A percentile compares a stretch with the other conserved stretches of the same genome.
phyloP scores from a whole-genome alignment of 163 green algal species.

The Chlorella variabilis region DNA sequence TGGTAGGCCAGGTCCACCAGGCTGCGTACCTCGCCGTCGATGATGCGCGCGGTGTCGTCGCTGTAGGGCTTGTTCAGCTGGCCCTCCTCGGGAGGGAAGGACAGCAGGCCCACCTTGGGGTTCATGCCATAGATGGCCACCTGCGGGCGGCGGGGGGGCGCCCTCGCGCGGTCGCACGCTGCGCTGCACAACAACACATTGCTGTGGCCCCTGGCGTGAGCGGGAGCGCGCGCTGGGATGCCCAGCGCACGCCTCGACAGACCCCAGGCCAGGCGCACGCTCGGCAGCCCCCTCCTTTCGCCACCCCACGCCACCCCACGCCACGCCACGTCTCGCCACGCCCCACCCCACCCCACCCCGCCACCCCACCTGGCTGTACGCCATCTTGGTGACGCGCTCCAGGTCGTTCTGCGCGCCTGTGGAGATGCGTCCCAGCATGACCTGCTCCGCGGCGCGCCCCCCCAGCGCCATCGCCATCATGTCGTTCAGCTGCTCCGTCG shows the following conservation, averaged over 20 bases:
- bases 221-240: too few species aligned
- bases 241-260: too few species aligned
- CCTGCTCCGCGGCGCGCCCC: conserved; percentile 93
- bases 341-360: background rate
- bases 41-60: conserved; percentile 93
- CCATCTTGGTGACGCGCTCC: conserved; percentile 97
- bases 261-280: too few species aligned
- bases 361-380: conserved; percentile 81
- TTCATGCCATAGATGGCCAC: conserved; percentile 94
- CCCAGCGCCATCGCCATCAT: conserved; percentile 97
- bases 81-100: conserved; percentile 89
- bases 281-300: too few species aligned
- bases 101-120: conserved; percentile 87
- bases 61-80: conserved; percentile 96
- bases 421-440: conserved; percentile 96
- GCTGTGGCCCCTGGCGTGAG: too few species aligned
- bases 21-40: conserved; percentile 93
- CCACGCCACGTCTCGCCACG: background rate
- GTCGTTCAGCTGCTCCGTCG: conserved; percentile 95
- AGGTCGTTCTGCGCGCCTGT: conserved; percentile 99
- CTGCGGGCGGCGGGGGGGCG: conserved; percentile 5
- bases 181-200: too few species aligned
- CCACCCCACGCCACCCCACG: conserved; percentile 2
- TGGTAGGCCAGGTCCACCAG: conserved; percentile 89
- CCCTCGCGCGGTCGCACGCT: too few species aligned